A percentile compares a stretch with the other conserved stretches of the same genome.
Evolutionary conservation across 805 yeast species (phyloP).

Genomic region (Pichia rugopelliculosa): DNA sequence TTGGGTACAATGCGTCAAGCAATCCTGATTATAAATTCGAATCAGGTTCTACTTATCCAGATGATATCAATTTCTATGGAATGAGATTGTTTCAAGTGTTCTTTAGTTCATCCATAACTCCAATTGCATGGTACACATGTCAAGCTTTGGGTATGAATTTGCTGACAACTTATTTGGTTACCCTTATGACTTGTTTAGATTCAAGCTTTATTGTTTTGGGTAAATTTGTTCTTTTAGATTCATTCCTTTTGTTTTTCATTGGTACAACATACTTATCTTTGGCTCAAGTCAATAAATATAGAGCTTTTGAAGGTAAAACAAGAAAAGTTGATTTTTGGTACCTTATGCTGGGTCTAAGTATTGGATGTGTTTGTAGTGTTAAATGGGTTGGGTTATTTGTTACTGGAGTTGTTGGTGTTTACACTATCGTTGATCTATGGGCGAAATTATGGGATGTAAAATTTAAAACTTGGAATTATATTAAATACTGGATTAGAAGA

Average conservation of each 20-base stretch:
- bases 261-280: slow-evolving; percentile 60
- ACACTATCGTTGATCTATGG: slow-evolving; percentile 87
- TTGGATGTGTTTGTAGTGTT: slow-evolving; percentile 79
- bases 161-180: slow-evolving; percentile 50
- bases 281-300: slow-evolving; percentile 44
- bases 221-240: slow-evolving; percentile 68
- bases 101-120: slow-evolving; percentile 60
- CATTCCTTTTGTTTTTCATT: slow-evolving; percentile 70
- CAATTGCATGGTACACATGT: slow-evolving; percentile 64
- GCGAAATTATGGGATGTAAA: slow-evolving; percentile 71
- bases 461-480: slow-evolving; percentile 42
- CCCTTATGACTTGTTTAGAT: slow-evolving; percentile 60
- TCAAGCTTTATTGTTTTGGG: slow-evolving; percentile 63
- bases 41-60: slow-evolving; percentile 60
- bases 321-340: slow-evolving; percentile 47
- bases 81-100: slow-evolving; percentile 70
- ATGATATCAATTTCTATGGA: slow-evolving; percentile 46
- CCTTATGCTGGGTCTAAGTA: slow-evolving; percentile 52
- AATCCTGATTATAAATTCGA: slow-evolving; percentile 64
- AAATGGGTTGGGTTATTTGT: slow-evolving; percentile 87
- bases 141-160: slow-evolving; percentile 47
- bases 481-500: slow-evolving; percentile 62
- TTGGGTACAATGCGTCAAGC: slow-evolving; percentile 31
- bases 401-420: slow-evolving; percentile 80
- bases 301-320: slow-evolving; percentile 33